Evolutionary conservation across 2,329 filamentous ascomycete species (phyloP), one percentile per base, ranked within the genome.

Genomic region (Talaromyces rugulosus): DNA sequence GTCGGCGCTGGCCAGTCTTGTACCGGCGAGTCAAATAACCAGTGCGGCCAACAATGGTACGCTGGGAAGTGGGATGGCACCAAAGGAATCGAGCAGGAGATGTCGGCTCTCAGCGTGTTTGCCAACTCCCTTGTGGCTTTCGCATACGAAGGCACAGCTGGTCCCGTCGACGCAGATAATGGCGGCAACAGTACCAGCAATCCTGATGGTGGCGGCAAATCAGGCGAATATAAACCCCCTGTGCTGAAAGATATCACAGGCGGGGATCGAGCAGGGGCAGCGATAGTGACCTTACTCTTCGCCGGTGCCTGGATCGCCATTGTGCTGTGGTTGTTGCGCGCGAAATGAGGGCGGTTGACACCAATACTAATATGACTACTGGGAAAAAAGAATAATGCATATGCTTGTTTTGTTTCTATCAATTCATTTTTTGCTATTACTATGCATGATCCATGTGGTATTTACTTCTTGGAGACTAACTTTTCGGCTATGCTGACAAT

Each of bases 131-230:
- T 77, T 64, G 64, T 74, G 2, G 65, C 65, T 1, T 68, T 72
- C 64, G n/a, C 60, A 36, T 56, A 56, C n/a, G 42, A 54, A 50
- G 56, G 18, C n/a, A 73, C 75, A 3, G 78, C 78, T 3, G 62
- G 62, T 2, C 80, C 80, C 1, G 69, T 78, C 50, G 81, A 77
- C 2, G 73, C 79, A 28, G 68, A 75, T 4, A 85, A 76, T 1
- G 88, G 88, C 56, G 88, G 88, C 27, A 89, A 80, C 4, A 85
- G 83, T 66, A 72, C 76, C 58, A 80, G 78, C 23, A 73, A 82
- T 63, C 76, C 79, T 8, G 72, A 65, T 56, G 79, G 79, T 7
- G 79, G 79, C 12, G 72, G 69, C 7, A 71, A 72, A 16, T 42
- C 51, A 1, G 34, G 64, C 18, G 40, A 53, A 18, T 40, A 60